These are phyloP conservation scores for Quercus aquifolioides DNA, from an alignment of 306 rosid genomes.

Conservation along the genomic window DNA sequence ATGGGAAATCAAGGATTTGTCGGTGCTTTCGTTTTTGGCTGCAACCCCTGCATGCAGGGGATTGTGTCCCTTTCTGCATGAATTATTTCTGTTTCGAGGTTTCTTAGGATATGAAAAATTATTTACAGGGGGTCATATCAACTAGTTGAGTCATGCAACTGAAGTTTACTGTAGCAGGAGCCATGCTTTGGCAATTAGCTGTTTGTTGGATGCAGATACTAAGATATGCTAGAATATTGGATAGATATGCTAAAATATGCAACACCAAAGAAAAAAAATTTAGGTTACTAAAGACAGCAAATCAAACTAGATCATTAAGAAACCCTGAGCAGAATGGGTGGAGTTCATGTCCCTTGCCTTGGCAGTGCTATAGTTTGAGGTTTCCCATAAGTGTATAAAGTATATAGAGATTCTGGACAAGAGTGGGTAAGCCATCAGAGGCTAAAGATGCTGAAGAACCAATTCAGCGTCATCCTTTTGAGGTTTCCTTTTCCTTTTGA, in stretches of 20 bases:
- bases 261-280: not conserved
- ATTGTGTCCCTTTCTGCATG: too few species aligned
- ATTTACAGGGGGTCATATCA: not conserved
- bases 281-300: not conserved
- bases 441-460: conserved; percentile 59
- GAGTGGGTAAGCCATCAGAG: conserved; percentile 2
- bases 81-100: not conserved
- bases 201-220: too few species aligned
- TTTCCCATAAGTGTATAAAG: not conserved
- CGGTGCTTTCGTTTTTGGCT: too few species aligned
- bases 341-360: not conserved
- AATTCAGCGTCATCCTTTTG: conserved; percentile 37
- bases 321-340: not conserved
- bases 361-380: not conserved
- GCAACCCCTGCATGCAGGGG: too few species aligned
- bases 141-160: not conserved
- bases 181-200: not conserved
- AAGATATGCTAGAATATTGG: not conserved
- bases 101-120: not conserved
- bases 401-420: not conserved
- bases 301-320: not conserved
- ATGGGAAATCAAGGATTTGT: too few species aligned
- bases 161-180: not conserved
- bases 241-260: not conserved
- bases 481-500: conserved; percentile 38